Evolutionary conservation across 345 rosid species (phyloP), one percentile per base, ranked within the genome.

Genomic region (Stellera chamaejasme): DNA sequence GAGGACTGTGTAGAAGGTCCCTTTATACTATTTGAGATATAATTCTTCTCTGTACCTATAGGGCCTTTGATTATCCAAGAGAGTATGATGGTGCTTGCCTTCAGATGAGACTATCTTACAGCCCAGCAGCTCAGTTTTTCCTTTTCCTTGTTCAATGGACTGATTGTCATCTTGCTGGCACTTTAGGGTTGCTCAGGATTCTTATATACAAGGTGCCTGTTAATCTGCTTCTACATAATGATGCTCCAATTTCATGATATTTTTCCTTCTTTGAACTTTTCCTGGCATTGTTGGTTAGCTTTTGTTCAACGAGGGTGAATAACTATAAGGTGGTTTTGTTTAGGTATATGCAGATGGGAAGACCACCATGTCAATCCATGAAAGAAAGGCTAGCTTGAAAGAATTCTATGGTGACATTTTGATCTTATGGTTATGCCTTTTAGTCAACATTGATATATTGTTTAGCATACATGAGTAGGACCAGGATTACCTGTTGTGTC

Each of bases 71-170:
- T 61, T 80, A 83, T 72, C 96, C 88, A 13, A 78, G 73, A 62
- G 96, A 77, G 57, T 87, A 77, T 45, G 99, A 89, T 59, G 97
- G 90, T n/a, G 88, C 78, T 19, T 89, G 79, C 71, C 90, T 93
- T 45, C 97, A 90, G 65, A 90, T 93, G 99, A 83, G 99, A 75
- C 64, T 93, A 32, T 93, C 95, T 10, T 89, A 87, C 74, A 84
- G 97, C 65, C 94, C 96, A 2, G 92, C 85, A 13, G 99, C 97
- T 61, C 88, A 77, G 49, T 62, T 85, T 61, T 80, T 93, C 52
- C 86, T 93, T 49, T 93, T 89, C 74, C 97, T 93, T 54, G 83
- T 90, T 62, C 99, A 85, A 59, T 93, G 99, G 99, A 84, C 95
- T 9, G 96, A 83, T 70, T 93, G 90, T 61, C 82, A 80, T 66